Conservation (phyloP, 2,329 filamentous ascomycete genomes). For the Coniochaeta pulveracea region DNA sequence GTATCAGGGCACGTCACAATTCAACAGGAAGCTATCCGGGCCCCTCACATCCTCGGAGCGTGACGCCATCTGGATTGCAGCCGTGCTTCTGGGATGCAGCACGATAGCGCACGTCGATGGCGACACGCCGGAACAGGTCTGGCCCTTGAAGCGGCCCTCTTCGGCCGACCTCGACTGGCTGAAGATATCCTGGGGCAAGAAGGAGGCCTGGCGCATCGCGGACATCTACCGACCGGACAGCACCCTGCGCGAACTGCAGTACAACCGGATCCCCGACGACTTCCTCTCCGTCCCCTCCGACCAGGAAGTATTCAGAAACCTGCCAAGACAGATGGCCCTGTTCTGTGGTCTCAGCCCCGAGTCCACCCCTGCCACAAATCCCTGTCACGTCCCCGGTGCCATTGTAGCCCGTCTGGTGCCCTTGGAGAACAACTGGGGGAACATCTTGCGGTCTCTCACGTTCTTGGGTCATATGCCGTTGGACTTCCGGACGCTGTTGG, state of each 20-base stretch:
- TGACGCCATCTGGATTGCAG: conserved; percentile 35
- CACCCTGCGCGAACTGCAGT: conserved; percentile 23
- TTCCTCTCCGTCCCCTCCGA: conserved; percentile 3
- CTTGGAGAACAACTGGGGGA: conserved; percentile 23
- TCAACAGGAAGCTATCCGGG: conserved; percentile 28
- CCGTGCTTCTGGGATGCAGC: conserved; percentile 32
- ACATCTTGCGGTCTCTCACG: conserved; percentile 29
- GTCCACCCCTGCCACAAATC: conserved; percentile 14
- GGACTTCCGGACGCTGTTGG: conserved; percentile 31
- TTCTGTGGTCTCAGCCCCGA: conserved; percentile 15
- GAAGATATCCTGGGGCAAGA: conserved; percentile 43
- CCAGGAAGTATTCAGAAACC: conserved; percentile 12
- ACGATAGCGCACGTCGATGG: conserved; percentile 32
- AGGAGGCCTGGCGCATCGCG: conserved; percentile 36
- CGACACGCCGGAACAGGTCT: conserved; percentile 30
- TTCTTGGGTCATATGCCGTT: conserved; percentile 34
- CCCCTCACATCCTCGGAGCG: conserved; percentile 23
- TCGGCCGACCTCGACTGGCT: conserved; percentile 45
- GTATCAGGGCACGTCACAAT: conserved; percentile 33
- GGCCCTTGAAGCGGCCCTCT: conserved; percentile 38
- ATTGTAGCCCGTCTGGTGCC: conserved; percentile 25
- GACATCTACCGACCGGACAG: conserved; percentile 35
- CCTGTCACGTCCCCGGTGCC: conserved; percentile 21
- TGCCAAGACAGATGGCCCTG: conserved; percentile 20
- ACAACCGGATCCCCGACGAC: not conserved